phyloP scores from a whole-genome alignment of 2,329 filamentous ascomycete genomes.

The Rachicladosporium sp. region DNA sequence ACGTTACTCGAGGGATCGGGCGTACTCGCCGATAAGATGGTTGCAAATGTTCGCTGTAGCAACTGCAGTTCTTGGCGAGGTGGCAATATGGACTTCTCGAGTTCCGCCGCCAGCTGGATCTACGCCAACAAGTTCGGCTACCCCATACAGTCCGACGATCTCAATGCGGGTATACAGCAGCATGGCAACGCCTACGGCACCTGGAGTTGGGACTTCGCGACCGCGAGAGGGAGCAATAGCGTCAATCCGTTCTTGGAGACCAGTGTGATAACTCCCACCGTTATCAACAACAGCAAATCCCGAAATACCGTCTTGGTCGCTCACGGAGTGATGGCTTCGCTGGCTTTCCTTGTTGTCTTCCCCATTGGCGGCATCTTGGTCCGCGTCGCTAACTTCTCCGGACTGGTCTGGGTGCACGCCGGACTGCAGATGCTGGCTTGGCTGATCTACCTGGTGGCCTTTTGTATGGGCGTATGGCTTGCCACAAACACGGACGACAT shows the following conservation, averaged over 20 bases:
- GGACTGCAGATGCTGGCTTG: slow-evolving; percentile 38
- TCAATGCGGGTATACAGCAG: slow-evolving; percentile 30
- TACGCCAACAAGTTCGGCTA: slow-evolving; percentile 35
- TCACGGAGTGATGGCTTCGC: slow-evolving; percentile 30
- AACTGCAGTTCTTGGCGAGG: slow-evolving; percentile 43
- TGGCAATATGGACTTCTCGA: slow-evolving; percentile 39
- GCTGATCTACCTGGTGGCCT: slow-evolving; percentile 34
- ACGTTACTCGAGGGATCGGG: slow-evolving; percentile 42
- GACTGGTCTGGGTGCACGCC: slow-evolving; percentile 33
- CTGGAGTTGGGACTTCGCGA: slow-evolving; percentile 36
- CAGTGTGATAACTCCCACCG: slow-evolving; percentile 5
- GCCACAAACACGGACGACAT: slow-evolving; percentile 28
- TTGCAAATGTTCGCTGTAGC: slow-evolving; percentile 43
- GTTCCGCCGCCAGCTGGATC: slow-evolving; percentile 37
- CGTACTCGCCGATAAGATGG: slow-evolving; percentile 40
- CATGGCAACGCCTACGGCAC: slow-evolving; percentile 27
- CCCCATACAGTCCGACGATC: slow-evolving; percentile 36
- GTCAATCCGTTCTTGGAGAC: slow-evolving; percentile 30
- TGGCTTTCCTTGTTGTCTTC: slow-evolving; percentile 35
- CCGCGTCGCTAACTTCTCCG: slow-evolving; percentile 30
- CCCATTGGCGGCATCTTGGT: slow-evolving; percentile 33
- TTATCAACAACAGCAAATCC: neutral
- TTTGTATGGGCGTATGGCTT: slow-evolving; percentile 40
- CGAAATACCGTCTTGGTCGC: slow-evolving; percentile 26
- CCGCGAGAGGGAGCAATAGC: slow-evolving; percentile 38